Evolutionary conservation across 2,329 filamentous ascomycete species (phyloP), one percentile per base, ranked within the genome.

Genomic region (Cladosporium phlei): DNA sequence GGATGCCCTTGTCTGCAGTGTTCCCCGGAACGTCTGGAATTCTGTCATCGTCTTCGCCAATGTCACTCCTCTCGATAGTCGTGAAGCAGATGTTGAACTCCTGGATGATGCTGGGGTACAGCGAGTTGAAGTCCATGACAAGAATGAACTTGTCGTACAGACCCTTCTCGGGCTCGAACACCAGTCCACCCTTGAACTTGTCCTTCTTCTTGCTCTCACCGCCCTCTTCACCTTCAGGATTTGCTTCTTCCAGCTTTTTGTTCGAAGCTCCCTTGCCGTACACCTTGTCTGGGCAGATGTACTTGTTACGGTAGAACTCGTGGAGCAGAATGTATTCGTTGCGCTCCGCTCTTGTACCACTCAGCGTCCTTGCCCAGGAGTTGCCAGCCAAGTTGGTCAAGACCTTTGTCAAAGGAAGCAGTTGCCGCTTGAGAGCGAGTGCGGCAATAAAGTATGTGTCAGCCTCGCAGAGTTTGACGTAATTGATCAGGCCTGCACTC

Each of bases 51-150:
- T 93, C 86, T 32, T 90, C 82, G 25, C 80, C 85, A 58, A 84
- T 70, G 51, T 79, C 73, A 30, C 79, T 75, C 57, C 93, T 78
- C 52, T 97, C 87, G 5, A 98, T 89, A 0, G 94, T 98, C 2
- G 93, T 98, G 69, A 98, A 98, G 73, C 94, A 98, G 58, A 98
- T 98, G 69, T 98, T 98, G 72, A 83, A 98, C 76, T 98, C 94
- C 63, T 98, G 94, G 52, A 98, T 98, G 62, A 98, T 97, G 63
- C 88, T 96, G 24, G 93, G 93, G 61, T 98, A 98, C 52, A 98
- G 75, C 59, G 90, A 96, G 77, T 98, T 98, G 75, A 98, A 98
- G 74, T 98, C 93, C 94, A 98, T 98, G 67, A 98, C 94, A 47
- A 98, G 79, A 45, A 98, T 86, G 66, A 94, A 96, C 69, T 94